phyloP scores from a whole-genome alignment of 306 rosid genomes.

The Cicer pinnatifidum region DNA sequence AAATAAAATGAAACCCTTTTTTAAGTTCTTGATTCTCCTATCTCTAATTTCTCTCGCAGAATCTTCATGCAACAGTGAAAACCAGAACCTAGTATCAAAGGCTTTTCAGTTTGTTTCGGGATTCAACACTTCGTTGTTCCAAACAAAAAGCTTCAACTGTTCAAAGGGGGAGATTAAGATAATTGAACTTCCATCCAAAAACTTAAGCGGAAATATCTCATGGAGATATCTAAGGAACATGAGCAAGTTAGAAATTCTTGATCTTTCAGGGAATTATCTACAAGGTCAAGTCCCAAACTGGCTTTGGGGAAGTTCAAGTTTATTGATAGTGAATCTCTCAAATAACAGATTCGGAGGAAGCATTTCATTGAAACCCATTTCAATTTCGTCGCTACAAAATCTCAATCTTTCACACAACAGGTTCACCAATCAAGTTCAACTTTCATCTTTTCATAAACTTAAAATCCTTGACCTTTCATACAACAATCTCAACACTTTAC shows the following conservation, averaged over 20 bases:
- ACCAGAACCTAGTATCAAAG: constrained; percentile 52
- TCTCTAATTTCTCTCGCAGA: constrained; percentile 45
- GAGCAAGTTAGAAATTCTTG: constrained; percentile 56
- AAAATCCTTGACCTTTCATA: constrained; percentile 67
- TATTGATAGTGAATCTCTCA: constrained; percentile 61
- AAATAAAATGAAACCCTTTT: constrained; percentile 46
- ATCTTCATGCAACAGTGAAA: constrained; percentile 61
- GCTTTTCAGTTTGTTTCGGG: constrained; percentile 72
- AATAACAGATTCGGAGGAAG: constrained; percentile 73
- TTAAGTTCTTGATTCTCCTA: constrained; percentile 52
- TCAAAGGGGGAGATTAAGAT: constrained; percentile 45
- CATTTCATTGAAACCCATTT: constrained; percentile 52
- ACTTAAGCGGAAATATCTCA: constrained; percentile 68
- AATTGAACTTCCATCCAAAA: constrained; percentile 59
- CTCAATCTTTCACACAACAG: constrained; percentile 81
- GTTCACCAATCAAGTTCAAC: constrained; percentile 65
- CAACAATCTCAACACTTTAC: constrained; percentile 57
- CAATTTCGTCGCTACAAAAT: constrained; percentile 49
- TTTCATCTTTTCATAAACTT: constrained; percentile 61
- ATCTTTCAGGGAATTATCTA: constrained; percentile 71
- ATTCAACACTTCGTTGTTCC: constrained; percentile 64
- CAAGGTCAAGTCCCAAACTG: constrained; percentile 72
- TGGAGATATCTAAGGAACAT: constrained; percentile 71
- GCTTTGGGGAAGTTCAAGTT: constrained; percentile 60
- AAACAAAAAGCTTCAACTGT: constrained; percentile 49